These are phyloP conservation scores for Lichtheimia ornata DNA, from an alignment of 371 early-diverging fungal species.

Conservation along the genomic window DNA sequence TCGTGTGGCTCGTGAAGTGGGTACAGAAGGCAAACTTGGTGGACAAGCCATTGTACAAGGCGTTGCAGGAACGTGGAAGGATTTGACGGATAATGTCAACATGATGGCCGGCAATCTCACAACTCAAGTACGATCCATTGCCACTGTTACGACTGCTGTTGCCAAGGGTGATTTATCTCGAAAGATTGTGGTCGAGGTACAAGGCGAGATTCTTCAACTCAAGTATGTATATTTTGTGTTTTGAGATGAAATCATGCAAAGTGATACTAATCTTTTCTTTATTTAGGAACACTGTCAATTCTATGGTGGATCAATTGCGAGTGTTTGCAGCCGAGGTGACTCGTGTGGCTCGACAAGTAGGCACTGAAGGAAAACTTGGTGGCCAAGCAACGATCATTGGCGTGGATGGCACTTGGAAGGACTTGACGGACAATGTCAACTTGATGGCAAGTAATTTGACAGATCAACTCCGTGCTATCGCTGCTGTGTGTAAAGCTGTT, in stretches of 20 bases:
- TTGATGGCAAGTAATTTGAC: conserved; percentile 60
- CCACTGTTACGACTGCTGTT: conserved; percentile 36
- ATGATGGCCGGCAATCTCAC: conserved; percentile 43
- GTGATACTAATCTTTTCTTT: conserved; percentile 38
- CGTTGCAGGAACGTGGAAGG: conserved; percentile 43
- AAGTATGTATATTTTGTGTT: conserved; percentile 24
- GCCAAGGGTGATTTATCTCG: conserved; percentile 37
- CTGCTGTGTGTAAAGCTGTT: conserved; percentile 55
- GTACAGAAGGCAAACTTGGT: conserved; percentile 48
- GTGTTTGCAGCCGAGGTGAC: conserved; percentile 53
- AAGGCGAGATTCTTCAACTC: conserved; percentile 44
- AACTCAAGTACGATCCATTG: conserved; percentile 52
- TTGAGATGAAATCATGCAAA: neutral
- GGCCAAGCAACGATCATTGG: conserved; percentile 57
- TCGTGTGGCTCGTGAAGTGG: conserved; percentile 54
- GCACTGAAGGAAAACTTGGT: conserved; percentile 62
- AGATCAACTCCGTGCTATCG: conserved; percentile 54
- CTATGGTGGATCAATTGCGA: conserved; percentile 35
- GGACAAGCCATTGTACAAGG: conserved; percentile 41
- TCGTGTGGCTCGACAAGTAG: conserved; percentile 61
- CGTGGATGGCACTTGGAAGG: conserved; percentile 75
- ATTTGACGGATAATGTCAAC: conserved; percentile 46
- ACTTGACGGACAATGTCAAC: conserved; percentile 65
- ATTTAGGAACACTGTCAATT: conserved; percentile 42
- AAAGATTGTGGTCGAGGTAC: conserved; percentile 32